Evolutionary conservation across 306 rosid genomes (phyloP).

Genomic region (Cicer yamashitae): DNA sequence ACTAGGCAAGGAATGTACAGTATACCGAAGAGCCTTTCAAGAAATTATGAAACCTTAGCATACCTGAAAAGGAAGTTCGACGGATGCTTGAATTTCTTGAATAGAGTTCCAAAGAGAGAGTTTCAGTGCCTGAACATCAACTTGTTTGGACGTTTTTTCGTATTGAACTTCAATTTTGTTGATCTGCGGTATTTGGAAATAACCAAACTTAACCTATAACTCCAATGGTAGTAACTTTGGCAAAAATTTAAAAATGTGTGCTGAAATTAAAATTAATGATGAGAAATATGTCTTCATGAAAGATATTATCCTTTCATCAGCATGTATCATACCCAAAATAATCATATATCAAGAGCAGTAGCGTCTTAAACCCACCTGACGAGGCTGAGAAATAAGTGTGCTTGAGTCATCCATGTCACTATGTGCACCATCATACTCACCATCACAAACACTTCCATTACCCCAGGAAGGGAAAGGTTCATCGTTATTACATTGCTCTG

Average conservation of each 20-base stretch:
- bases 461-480: conserved; percentile 68
- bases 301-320: conserved; percentile 3
- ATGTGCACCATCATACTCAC: conserved; percentile 58
- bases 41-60: conserved; percentile 29
- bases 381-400: conserved; percentile 78
- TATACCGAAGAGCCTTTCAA: background rate
- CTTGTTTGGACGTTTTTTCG: conserved; percentile 93
- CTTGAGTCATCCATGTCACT: conserved; percentile 71
- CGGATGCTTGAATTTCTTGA: conserved; percentile 72
- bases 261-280: conserved; percentile 25
- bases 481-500: conserved; percentile 55
- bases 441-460: conserved; percentile 57
- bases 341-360: conserved; percentile 28
- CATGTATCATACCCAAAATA: conserved; percentile 2
- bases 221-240: background rate
- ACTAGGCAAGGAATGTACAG: conserved; percentile 27
- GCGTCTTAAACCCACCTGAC: conserved; percentile 61
- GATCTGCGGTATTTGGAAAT: conserved; percentile 60
- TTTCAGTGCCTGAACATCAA: conserved; percentile 83
- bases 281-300: background rate
- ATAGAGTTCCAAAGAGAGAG: conserved; percentile 73
- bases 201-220: conserved; percentile 39
- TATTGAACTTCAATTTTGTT: conserved; percentile 88
- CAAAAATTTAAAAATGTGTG: conserved; percentile 12
- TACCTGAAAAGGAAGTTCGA: conserved; percentile 60